Percentiles rank a stretch among this genome's conserved stretches.
phyloP scores from a whole-genome alignment of 441 rosid species.

The Adansonia madagascariensis region DNA sequence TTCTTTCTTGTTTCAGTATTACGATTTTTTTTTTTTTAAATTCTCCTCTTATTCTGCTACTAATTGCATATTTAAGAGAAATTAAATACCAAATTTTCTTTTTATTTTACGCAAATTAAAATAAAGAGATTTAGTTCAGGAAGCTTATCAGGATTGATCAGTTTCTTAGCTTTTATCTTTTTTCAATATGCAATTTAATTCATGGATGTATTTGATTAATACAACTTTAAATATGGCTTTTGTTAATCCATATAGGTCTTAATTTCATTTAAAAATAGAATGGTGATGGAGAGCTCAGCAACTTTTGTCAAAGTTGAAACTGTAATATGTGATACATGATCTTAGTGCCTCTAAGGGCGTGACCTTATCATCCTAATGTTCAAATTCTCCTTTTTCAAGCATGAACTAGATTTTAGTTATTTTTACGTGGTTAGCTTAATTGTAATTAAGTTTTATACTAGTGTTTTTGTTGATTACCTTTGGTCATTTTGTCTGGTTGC shows the following conservation, averaged over 20 bases:
- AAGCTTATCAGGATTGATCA: conserved; percentile 7
- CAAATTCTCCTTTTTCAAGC: not conserved
- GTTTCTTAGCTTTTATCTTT: conserved; percentile 5
- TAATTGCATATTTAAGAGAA: not conserved
- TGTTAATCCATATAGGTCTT: not conserved
- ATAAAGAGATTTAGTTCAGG: not conserved
- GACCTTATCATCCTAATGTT: not conserved
- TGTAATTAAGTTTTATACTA: not conserved
- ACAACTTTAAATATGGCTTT: conserved; percentile 1
- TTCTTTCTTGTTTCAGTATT: not conserved
- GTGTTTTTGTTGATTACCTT: not conserved
- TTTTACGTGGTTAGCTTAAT: not conserved
- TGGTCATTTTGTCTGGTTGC: not conserved
- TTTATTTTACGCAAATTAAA: not conserved
- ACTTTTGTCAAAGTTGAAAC: conserved; percentile 8
- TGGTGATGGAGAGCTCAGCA: not conserved
- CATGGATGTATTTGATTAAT: not conserved
- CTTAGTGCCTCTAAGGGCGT: not conserved
- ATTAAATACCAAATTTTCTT: not conserved
- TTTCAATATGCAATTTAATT: conserved; percentile 9
- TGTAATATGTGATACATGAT: not conserved
- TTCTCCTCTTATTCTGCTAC: conserved; percentile 35
- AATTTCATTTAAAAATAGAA: not conserved
- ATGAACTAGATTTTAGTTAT: not conserved
- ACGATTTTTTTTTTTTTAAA: conserved; percentile 23